Base-by-base conservation (phyloP, 2,329 filamentous ascomycete species). In the Diaporthe caulivora region DNA sequence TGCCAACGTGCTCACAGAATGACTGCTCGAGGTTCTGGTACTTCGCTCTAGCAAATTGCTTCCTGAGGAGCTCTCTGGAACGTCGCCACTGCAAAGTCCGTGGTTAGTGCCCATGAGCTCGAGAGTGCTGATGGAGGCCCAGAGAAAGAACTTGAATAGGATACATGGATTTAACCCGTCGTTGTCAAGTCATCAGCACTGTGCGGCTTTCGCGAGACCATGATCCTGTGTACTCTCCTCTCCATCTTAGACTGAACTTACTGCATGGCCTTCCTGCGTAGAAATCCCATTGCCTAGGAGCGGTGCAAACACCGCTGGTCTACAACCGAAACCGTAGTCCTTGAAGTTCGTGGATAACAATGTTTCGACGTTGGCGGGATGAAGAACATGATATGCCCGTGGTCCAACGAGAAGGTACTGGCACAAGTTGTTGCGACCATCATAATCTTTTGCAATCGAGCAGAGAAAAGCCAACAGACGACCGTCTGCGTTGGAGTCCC, bases 281-380 rank as follows among this genome's bases (percentile, higher is more conserved):
- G 82, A 82, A 71, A 83, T 80, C 29, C 82, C 81, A 44, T 80
- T 77, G 1, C 82, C 82, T n/a, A 82, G 76, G 42, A 82, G 75
- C 1, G 81, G 81, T 53, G 58, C 58, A 62, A 62, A 62, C 10
- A 62, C 58, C 1, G 58, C 58, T 10, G 40, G 40, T 4, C 58
- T 47, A 3, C 26, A 47, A 1, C 58, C 58, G 5, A 62, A 47
- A 31, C 58, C 58, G 3, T 62, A 62, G 24, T 62, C 49, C 21
- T 34, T 24, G 37, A 72, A 72, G 5, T 72, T 72, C 2, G 51
- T 40, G 5, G 70, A 64, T 21, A 72, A 18, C 1, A 72, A 24
- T 3, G 70, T 24, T 51, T 65, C 40, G 21, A 65, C 62, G 8
- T 72, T 72, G 18, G 53, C 58, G 7, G 58, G 70, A 17, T 72